Percentiles rank a stretch among this genome's conserved stretches.
These are phyloP conservation scores for Monosporozyma yasuniensis DNA, from an alignment of 805 yeast genomes.

Conservation along the genomic window DNA sequence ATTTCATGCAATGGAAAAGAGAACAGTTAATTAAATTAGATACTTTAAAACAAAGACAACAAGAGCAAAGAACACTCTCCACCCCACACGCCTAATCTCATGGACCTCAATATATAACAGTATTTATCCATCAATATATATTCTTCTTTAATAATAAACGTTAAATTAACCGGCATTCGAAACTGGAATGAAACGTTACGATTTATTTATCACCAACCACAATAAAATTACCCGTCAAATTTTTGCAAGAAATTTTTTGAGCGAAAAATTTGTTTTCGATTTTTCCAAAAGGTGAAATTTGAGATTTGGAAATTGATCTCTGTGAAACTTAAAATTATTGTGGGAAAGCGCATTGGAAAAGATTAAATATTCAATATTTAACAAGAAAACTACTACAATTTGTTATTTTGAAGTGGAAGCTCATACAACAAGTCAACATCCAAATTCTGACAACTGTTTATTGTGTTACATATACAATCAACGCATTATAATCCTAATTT, in stretches of 20 bases:
- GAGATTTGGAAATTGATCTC: neutral
- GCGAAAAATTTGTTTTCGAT: neutral
- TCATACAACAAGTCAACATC: no score
- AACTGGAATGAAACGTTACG: neutral
- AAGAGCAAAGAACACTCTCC: neutral
- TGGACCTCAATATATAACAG: no score
- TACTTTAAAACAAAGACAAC: conserved; percentile 3
- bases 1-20: conserved; percentile 24
- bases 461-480: no score
- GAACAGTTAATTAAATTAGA: conserved; percentile 25
- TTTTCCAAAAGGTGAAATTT: neutral
- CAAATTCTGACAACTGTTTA: no score
- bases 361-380: neutral
- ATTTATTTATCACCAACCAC: no score
- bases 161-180: neutral
- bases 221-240: neutral
- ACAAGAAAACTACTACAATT: neutral
- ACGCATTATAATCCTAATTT: no score
- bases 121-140: no score
- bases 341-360: neutral
- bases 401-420: no score
- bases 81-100: neutral
- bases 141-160: neutral
- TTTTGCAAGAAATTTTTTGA: neutral
- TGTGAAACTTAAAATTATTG: neutral